Evolutionary conservation across 257 asterid species (phyloP).

Genomic region (Fraxinus quadrangulata): DNA sequence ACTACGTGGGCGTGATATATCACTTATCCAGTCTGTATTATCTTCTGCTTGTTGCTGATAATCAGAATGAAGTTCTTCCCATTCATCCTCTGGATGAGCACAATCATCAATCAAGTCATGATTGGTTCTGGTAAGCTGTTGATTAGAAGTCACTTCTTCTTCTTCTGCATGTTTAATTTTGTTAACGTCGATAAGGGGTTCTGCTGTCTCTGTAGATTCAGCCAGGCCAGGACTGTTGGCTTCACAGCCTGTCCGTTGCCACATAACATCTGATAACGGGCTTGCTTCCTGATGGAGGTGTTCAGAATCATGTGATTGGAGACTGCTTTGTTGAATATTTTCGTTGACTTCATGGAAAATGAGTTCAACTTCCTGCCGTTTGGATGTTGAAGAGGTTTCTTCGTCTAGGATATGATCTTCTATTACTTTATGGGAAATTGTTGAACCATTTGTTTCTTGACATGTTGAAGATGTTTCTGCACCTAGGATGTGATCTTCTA

Average conservation of each 20-base stretch:
- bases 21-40: conserved; percentile 67
- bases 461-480: background rate
- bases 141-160: conserved; percentile 26
- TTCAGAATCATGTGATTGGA: conserved; percentile 23
- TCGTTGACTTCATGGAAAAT: conserved; percentile 22
- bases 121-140: conserved; percentile 30
- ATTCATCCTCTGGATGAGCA: conserved; percentile 39
- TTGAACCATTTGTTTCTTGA: conserved; percentile 23
- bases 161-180: conserved; percentile 5
- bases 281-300: conserved; percentile 29
- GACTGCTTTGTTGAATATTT: conserved; percentile 16
- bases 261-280: conserved; percentile 21
- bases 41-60: conserved; percentile 36
- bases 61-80: conserved; percentile 58
- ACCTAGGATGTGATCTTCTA: background rate
- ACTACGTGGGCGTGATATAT: conserved; percentile 87
- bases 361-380: conserved; percentile 15
- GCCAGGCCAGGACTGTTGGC: conserved; percentile 19
- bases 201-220: conserved; percentile 12
- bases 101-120: conserved; percentile 27
- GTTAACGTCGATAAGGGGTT: conserved; percentile 12
- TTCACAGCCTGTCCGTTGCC: conserved; percentile 30
- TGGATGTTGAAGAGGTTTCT: conserved; percentile 25
- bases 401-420: conserved; percentile 24
- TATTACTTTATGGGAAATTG: conserved; percentile 17